Percentiles rank a stretch among this genome's conserved stretches.
These are phyloP conservation scores for Kentomonas sorsogonicus DNA, from an alignment of 208 protist species.

Conservation along the genomic window DNA sequence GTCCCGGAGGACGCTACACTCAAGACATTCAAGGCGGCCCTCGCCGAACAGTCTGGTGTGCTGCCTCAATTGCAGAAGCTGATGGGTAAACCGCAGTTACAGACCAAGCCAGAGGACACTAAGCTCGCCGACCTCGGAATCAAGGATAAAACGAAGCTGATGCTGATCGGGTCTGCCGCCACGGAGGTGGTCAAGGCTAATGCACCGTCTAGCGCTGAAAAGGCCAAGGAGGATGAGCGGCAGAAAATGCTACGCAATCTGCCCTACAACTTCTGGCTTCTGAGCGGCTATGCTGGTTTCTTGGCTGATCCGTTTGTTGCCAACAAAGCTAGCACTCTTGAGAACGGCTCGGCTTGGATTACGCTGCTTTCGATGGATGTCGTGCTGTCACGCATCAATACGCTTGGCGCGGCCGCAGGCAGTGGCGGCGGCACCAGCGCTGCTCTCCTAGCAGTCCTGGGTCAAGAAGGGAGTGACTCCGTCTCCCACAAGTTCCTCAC, in stretches of 20 bases:
- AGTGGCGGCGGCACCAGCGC: conserved; percentile 5
- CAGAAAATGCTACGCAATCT: conserved; percentile 25
- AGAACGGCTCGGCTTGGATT: conserved; percentile 24
- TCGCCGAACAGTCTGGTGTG: conserved; percentile 33
- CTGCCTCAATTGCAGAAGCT: conserved; percentile 46
- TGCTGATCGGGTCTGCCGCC: conserved; percentile 49
- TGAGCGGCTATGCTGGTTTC: conserved; percentile 43
- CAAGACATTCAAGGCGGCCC: conserved; percentile 24
- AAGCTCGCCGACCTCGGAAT: conserved; percentile 26
- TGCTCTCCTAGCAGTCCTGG: conserved; percentile 23
- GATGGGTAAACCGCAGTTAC: conserved; percentile 43
- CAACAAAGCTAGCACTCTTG: conserved; percentile 35
- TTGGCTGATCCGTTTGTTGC: conserved; percentile 64
- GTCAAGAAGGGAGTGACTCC: conserved; percentile 12
- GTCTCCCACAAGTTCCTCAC: conserved; percentile 35
- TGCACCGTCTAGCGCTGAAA: conserved; percentile 16
- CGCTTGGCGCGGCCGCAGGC: conserved; percentile 15
- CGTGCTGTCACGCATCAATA: conserved; percentile 48
- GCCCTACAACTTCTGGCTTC: conserved; percentile 42
- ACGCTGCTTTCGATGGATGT: conserved; percentile 40
- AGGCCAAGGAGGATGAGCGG: conserved; percentile 28
- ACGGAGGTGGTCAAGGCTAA: conserved; percentile 35
- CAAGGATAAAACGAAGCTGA: conserved; percentile 40
- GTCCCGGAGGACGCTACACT: conserved; percentile 38
- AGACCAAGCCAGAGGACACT: conserved; percentile 31